Conservation (phyloP, 2,329 filamentous ascomycete genomes). For the Fusarium sp. region DNA sequence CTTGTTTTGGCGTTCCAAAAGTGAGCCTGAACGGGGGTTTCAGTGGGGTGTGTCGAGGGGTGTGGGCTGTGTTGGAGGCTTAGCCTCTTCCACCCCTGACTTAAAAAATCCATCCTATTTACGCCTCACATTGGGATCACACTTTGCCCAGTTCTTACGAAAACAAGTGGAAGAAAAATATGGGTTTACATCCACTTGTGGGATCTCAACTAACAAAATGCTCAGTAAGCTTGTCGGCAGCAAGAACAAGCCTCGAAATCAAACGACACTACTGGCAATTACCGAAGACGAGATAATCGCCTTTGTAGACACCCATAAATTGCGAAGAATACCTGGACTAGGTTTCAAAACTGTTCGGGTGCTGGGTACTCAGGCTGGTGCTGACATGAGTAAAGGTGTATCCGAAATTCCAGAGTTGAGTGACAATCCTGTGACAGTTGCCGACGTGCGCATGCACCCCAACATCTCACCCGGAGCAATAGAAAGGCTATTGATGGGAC, state of each 20-base stretch:
- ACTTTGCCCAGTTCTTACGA: slow-evolving; percentile 82
- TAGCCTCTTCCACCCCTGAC: slow-evolving; percentile 36
- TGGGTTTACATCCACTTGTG: slow-evolving; percentile 89
- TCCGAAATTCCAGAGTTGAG: slow-evolving; percentile 49
- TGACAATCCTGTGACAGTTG: slow-evolving; percentile 68
- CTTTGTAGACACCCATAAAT: slow-evolving; percentile 81
- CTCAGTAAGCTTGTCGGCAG: slow-evolving; percentile 87
- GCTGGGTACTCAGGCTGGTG: slow-evolving; percentile 67
- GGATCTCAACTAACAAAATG: slow-evolving; percentile 88
- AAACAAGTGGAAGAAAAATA: slow-evolving; percentile 77
- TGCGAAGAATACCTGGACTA: slow-evolving; percentile 87
- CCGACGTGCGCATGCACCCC: slow-evolving; percentile 72
- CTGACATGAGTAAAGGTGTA: slow-evolving; percentile 50
- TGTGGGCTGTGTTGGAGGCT: slow-evolving; percentile 69
- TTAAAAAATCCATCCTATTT: slow-evolving; percentile 60
- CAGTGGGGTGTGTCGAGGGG: slow-evolving; percentile 77
- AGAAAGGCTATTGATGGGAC: slow-evolving; percentile 76
- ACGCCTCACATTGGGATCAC: slow-evolving; percentile 81
- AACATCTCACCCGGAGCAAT: slow-evolving; percentile 73
- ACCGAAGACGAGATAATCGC: slow-evolving; percentile 65
- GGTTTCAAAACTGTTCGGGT: slow-evolving; percentile 74
- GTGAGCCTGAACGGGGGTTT: slow-evolving; percentile 85
- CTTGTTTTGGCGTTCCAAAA: slow-evolving; percentile 80
- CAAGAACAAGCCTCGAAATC: slow-evolving; percentile 86
- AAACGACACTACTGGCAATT: slow-evolving; percentile 84